Percentiles rank a stretch among this genome's conserved stretches.
Evolutionary conservation across 1,284 basidiomycete species (phyloP).

Genomic region (Ustilago crameri): DNA sequence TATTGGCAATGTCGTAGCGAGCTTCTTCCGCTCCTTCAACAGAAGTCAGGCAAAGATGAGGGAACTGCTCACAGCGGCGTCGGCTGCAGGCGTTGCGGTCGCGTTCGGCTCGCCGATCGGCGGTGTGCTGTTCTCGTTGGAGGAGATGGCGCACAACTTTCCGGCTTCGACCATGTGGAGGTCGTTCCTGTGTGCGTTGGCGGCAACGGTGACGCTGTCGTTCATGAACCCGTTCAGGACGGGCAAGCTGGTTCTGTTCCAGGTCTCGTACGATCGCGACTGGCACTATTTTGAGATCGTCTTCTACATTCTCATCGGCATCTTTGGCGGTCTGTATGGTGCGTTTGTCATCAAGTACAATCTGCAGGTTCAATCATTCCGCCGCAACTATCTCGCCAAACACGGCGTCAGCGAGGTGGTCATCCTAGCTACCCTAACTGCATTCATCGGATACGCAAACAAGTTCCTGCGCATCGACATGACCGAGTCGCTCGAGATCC

Average conservation of each 20-base stretch:
- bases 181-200: constrained; percentile 94
- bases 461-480: constrained; percentile 95
- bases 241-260: constrained; percentile 96
- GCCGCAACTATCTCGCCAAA: constrained; percentile 84
- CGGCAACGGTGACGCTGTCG: constrained; percentile 95
- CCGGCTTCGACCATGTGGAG: constrained; percentile 98
- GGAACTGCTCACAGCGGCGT: constrained; percentile 92
- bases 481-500: constrained; percentile 95
- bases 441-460: constrained; percentile 92
- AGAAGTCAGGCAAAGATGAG: constrained; percentile 94
- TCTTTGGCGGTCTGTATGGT: constrained; percentile 97
- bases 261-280: constrained; percentile 94
- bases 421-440: constrained; percentile 84
- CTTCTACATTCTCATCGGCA: constrained; percentile 90
- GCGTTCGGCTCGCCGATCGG: constrained; percentile 98
- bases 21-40: constrained; percentile 82
- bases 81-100: constrained; percentile 95
- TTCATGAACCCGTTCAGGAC: constrained; percentile 98
- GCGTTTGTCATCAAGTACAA: constrained; percentile 98
- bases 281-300: constrained; percentile 99
- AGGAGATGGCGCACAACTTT: constrained; percentile 86
- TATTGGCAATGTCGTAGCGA: constrained; percentile 86
- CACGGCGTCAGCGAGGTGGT: constrained; percentile 91
- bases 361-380: constrained; percentile 91
- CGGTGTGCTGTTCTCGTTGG: constrained; percentile 87